A percentile compares a stretch with the other conserved stretches of the same genome.
Evolutionary conservation across 2,329 filamentous ascomycete species (phyloP).

Genomic region (Ceratocystis lukuohia): DNA sequence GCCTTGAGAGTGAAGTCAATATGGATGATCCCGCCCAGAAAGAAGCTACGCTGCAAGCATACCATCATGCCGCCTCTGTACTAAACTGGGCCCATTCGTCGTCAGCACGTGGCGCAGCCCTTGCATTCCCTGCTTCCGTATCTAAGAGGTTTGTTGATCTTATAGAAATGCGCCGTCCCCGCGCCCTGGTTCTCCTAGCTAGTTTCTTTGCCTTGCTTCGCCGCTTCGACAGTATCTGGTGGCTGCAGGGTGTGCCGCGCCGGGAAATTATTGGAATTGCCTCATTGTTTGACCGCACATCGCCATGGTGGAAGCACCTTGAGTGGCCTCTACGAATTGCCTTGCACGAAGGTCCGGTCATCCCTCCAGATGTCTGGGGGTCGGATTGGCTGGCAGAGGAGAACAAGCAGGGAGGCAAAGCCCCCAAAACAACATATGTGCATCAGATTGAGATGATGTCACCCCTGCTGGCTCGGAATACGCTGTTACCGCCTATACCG

Average conservation of each 20-base stretch:
- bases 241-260: constrained; percentile 52
- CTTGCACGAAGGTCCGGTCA: constrained; percentile 39
- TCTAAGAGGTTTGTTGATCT: constrained; percentile 47
- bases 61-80: constrained; percentile 51
- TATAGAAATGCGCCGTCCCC: constrained; percentile 44
- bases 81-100: constrained; percentile 53
- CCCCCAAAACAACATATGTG: constrained; percentile 19
- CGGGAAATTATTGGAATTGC: constrained; percentile 53
- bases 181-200: constrained; percentile 49
- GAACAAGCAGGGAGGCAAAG: constrained; percentile 23
- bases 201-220: constrained; percentile 55
- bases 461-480: constrained; percentile 27
- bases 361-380: constrained; percentile 46
- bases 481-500: constrained; percentile 17
- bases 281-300: constrained; percentile 44
- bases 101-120: constrained; percentile 43
- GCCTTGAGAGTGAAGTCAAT: constrained; percentile 40
- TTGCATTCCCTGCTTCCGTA: constrained; percentile 52
- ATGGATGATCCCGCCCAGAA: constrained; percentile 21
- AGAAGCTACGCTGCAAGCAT: constrained; percentile 37
- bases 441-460: constrained; percentile 31
- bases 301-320: constrained; percentile 47
- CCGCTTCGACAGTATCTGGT: constrained; percentile 51
- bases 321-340: constrained; percentile 49
- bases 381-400: constrained; percentile 36